Evolutionary conservation across 495 filamentous ascomycete species (phyloP).

Genomic region (Rusavskia elegans): DNA sequence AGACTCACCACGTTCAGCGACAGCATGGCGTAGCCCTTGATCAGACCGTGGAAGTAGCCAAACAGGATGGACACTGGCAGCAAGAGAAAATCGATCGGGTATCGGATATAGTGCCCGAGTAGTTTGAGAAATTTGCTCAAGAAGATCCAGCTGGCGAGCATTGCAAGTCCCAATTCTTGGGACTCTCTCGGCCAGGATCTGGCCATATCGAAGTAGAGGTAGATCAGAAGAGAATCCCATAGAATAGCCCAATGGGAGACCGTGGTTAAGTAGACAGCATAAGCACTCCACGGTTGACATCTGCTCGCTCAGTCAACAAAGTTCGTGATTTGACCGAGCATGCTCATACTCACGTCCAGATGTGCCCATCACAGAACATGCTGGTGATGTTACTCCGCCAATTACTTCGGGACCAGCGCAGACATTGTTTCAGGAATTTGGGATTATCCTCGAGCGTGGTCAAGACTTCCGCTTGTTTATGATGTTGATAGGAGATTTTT

Average conservation of each 20-base stretch:
- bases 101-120: constrained; percentile 52
- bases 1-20: constrained; percentile 53
- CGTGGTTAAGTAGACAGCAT: constrained; percentile 59
- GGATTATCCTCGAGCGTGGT: constrained; percentile 61
- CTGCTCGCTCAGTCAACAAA: constrained; percentile 28
- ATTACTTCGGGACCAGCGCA: constrained; percentile 68
- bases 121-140: constrained; percentile 67
- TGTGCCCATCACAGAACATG: constrained; percentile 50
- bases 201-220: constrained; percentile 31
- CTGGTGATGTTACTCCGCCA: constrained; percentile 71
- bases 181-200: constrained; percentile 25
- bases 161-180: constrained; percentile 28
- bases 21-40: constrained; percentile 60
- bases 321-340: constrained; percentile 1
- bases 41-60: constrained; percentile 59
- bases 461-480: constrained; percentile 54
- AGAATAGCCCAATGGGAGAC: constrained; percentile 54
- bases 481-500: constrained; percentile 66
- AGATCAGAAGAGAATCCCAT: constrained; percentile 46
- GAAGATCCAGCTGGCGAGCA: constrained; percentile 44
- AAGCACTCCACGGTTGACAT: constrained; percentile 58
- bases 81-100: constrained; percentile 51
- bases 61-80: constrained; percentile 63
- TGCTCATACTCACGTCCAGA: constrained; percentile 43
- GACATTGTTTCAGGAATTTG: constrained; percentile 63